Conservation (phyloP, 306 rosid species). For the Cucurbita moschata region DNA sequence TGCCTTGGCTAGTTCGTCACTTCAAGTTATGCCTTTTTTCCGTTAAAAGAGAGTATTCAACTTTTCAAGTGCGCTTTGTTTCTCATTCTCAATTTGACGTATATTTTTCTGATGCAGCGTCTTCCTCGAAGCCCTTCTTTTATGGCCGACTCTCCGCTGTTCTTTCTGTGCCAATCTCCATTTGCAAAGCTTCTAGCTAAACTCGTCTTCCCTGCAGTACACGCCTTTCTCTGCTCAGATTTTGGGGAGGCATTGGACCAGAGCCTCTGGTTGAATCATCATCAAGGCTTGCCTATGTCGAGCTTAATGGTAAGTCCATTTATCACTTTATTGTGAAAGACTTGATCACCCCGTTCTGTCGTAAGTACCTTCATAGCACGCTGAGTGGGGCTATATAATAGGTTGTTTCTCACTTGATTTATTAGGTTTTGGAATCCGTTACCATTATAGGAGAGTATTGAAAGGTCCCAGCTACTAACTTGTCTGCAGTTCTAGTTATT, state of each 20-base stretch:
- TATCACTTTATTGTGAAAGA: too few relatives aligned
- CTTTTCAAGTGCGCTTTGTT: not conserved
- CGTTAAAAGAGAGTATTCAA: not conserved
- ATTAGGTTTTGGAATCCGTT: too few relatives aligned
- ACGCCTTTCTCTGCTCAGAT: conserved; percentile 57
- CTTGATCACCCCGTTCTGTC: too few relatives aligned
- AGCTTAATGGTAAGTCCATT: conserved; percentile 38
- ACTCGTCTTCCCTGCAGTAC: conserved; percentile 7
- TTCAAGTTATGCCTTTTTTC: too few relatives aligned
- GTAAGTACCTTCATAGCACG: too few relatives aligned
- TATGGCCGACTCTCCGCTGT: not conserved
- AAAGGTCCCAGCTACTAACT: not conserved
- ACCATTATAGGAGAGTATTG: too few relatives aligned
- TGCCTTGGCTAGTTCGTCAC: too few relatives aligned
- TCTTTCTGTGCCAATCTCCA: not conserved
- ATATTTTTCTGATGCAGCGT: conserved; percentile 19
- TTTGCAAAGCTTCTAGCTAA: conserved; percentile 12
- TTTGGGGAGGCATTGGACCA: conserved; percentile 68
- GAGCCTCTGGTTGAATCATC: conserved; percentile 13
- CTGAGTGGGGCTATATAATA: too few relatives aligned
- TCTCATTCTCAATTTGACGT: not conserved
- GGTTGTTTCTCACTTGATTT: too few relatives aligned
- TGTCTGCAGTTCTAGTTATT: not conserved
- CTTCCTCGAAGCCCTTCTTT: conserved; percentile 7
- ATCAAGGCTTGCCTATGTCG: conserved; percentile 59